phyloP scores from a whole-genome alignment of 1,284 basidiomycete genomes.

The Fomitopsis schrenkii region DNA sequence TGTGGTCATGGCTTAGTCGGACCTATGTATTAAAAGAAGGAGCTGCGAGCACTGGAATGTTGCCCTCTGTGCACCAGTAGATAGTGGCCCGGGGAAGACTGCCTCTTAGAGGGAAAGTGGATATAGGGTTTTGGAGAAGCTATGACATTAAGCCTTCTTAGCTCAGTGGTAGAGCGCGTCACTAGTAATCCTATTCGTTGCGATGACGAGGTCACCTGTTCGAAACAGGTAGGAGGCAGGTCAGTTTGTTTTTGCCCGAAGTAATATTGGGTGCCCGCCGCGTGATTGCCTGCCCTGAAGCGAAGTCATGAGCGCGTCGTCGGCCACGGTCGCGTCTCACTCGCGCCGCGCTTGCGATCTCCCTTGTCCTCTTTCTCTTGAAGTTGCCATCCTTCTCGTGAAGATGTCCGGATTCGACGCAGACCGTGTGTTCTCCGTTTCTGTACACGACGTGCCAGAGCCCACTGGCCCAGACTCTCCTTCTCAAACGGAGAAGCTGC shows the following conservation, averaged over 20 bases:
- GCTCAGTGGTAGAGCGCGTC: background rate
- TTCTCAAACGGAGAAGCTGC: constrained; percentile 74
- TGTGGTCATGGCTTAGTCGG: no score
- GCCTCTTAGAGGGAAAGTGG: no score
- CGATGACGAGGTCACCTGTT: constrained; percentile 15
- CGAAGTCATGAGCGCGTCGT: constrained; percentile 12
- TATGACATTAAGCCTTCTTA: background rate
- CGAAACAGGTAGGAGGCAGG: background rate
- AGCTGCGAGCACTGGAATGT: no score
- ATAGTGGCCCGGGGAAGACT: no score
- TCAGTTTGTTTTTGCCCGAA: background rate
- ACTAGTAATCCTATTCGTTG: background rate
- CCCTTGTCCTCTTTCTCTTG: background rate
- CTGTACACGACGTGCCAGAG: constrained; percentile 59
- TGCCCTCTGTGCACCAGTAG: no score
- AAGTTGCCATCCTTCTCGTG: background rate
- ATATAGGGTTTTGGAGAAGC: no score
- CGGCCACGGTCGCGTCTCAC: constrained; percentile 5
- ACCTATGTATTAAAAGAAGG: no score
- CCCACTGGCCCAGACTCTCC: constrained; percentile 61
- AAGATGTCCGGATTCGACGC: constrained; percentile 68
- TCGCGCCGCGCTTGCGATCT: constrained; percentile 4
- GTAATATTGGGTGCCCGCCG: constrained; percentile 10
- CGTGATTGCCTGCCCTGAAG: constrained; percentile 30
- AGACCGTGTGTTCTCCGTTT: constrained; percentile 75